Conservation (phyloP, 192 early-diverging fungal species). For the Bifiguratus adelaidae region DNA sequence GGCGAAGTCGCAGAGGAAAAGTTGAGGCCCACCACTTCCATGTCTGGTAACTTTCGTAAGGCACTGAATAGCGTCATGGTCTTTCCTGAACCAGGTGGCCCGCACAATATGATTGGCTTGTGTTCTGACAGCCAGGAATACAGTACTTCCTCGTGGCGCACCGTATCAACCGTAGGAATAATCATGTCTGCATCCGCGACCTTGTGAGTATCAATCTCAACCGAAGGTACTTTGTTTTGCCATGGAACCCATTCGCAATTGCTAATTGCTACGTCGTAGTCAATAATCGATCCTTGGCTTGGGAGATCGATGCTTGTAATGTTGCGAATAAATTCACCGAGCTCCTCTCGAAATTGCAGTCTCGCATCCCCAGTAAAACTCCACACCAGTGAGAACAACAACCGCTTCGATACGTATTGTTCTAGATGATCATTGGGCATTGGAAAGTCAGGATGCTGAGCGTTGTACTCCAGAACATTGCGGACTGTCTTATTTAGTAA, state of each 20-base stretch:
- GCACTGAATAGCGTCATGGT: conserved; percentile 99
- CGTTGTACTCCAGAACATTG: conserved; percentile 82
- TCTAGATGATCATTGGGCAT: conserved; percentile 69
- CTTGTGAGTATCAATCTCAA: conserved; percentile 93
- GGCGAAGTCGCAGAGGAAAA: conserved; percentile 98
- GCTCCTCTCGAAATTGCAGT: conserved; percentile 49
- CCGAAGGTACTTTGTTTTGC: conserved; percentile 75
- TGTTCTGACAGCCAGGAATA: conserved; percentile 95
- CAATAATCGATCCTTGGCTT: conserved; percentile 51
- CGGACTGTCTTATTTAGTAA: conserved; percentile 82
- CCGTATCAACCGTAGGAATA: conserved; percentile 96
- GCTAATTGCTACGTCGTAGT: conserved; percentile 78
- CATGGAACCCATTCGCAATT: conserved; percentile 88
- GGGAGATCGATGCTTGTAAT: conserved; percentile 70
- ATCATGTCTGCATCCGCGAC: conserved; percentile 89
- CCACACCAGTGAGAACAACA: conserved; percentile 83
- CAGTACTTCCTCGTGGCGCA: conserved; percentile 93
- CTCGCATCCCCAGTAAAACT: conserved; percentile 89
- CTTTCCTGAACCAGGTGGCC: conserved; percentile 98
- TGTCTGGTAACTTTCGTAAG: conserved; percentile 83
- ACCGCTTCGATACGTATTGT: conserved; percentile 70
- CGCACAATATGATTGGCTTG: conserved; percentile 91
- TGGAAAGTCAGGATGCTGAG: conserved; percentile 91
- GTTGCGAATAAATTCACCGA: conserved; percentile 77
- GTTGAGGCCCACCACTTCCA: conserved; percentile 97